phyloP scores from a whole-genome alignment of 2,329 filamentous ascomycete species.

The Paradendryphiella salina region DNA sequence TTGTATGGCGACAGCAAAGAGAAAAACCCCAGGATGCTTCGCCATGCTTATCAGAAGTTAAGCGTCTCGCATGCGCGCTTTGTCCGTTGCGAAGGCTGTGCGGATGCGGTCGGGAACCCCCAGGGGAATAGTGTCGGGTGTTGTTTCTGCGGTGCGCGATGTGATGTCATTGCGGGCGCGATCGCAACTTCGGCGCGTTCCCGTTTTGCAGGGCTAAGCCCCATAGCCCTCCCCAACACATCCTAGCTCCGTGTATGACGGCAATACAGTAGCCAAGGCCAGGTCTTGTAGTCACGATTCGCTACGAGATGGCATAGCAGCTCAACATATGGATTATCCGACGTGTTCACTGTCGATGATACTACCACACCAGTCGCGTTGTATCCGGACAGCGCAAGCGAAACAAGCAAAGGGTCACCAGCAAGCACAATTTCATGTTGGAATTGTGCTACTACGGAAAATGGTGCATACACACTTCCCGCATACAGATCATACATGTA shows the following conservation, averaged over 20 bases:
- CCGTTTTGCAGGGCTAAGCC: not conserved
- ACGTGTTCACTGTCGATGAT: not conserved
- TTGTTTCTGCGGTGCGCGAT: not conserved
- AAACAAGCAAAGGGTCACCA: not conserved
- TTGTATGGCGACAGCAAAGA: not conserved
- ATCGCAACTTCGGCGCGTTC: not conserved
- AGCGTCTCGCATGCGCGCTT: not conserved
- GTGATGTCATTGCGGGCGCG: slow-evolving; percentile 13
- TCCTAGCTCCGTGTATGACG: not conserved
- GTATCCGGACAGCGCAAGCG: not conserved
- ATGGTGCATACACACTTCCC: not conserved
- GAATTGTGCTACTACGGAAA: not conserved
- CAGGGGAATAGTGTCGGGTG: slow-evolving; percentile 6
- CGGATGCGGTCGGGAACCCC: slow-evolving; percentile 9
- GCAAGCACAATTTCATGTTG: not conserved
- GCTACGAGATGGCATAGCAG: not conserved
- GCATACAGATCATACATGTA: no score
- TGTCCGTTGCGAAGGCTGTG: slow-evolving; percentile 1
- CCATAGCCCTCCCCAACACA: not conserved
- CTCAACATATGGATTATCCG: not conserved
- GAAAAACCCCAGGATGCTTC: slow-evolving; percentile 2
- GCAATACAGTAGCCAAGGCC: not conserved
- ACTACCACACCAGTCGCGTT: not conserved
- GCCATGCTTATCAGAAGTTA: slow-evolving; percentile 17
- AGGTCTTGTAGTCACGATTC: not conserved